Conservation (phyloP, 2,329 filamentous ascomycete genomes). For the Trichophyton verrucosum region DNA sequence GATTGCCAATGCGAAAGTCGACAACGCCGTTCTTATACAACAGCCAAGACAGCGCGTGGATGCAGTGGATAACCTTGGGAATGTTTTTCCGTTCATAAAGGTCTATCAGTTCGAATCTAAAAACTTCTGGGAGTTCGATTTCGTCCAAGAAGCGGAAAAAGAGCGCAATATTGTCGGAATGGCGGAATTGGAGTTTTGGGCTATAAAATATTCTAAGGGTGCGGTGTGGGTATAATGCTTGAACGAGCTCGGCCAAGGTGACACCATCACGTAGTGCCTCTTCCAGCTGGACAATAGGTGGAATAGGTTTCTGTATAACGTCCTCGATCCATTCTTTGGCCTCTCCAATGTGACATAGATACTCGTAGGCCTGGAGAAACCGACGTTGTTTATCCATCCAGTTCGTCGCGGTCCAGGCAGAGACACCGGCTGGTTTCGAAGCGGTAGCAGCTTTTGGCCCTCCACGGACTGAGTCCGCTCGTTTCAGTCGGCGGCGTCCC, state of each 20-base stretch:
- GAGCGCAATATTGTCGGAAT: conserved; percentile 94
- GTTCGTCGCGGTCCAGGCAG: conserved; percentile 68
- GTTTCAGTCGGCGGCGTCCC: conserved; percentile 70
- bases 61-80: conserved; percentile 97
- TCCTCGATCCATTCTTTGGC: conserved; percentile 99
- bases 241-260: conserved; percentile 85
- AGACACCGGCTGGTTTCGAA: conserved; percentile 42
- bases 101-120: conserved; percentile 93
- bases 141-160: conserved; percentile 93
- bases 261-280: conserved; percentile 87
- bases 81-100: conserved; percentile 99
- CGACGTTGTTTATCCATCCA: conserved; percentile 99
- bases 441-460: conserved; percentile 37
- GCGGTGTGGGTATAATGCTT: conserved; percentile 67
- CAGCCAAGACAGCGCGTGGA: conserved; percentile 95
- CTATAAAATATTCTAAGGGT: conserved; percentile 74
- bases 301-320: conserved; percentile 70
- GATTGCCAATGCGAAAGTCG: conserved; percentile 88
- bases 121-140: conserved; percentile 83
- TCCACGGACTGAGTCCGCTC: conserved; percentile 43
- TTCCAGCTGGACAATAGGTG: conserved; percentile 85
- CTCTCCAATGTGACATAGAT: conserved; percentile 96
- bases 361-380: conserved; percentile 93
- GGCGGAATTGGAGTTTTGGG: conserved; percentile 75
- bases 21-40: conserved; percentile 89